Evolutionary conservation across 768 basidiomycete genomes (phyloP), one percentile per base, ranked within the genome.

Genomic region (Paxillus ammoniavirescens): DNA sequence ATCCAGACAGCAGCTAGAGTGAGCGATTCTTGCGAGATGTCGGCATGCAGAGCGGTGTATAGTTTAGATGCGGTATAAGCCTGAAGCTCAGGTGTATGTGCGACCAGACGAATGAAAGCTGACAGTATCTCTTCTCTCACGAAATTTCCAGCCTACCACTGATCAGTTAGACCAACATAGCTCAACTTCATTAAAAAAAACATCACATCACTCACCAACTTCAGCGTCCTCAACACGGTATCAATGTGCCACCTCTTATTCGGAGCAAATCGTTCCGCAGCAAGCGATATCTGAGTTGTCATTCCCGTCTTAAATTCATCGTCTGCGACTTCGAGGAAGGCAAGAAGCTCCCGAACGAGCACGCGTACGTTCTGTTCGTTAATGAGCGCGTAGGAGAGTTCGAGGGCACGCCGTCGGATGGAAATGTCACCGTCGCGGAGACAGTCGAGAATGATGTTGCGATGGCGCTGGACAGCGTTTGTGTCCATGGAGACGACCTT

Each of bases 191-290:
- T 21, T 4, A 26, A 26, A 26, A 14, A 7, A 52, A 18, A 38
- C 38, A 21, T 15, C 17, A 37, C 40, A 18, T 2, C 3, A 77
- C 87, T 53, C 54, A 96, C 95, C 64, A 98, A 73, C 69, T 94
- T 95, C 57, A 99, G 71, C 2, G 93, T 91, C 28, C 97, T 82
- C 45, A 99, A 73, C 4, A 98, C 91, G 0, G 97, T 98, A 69
- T 98, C 97, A 49, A 99, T 99, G 68, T 99, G 97, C 96, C 96
- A 99, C 58, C 97, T 81, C 72, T 95, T 95, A 71, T 96, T 98
- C 0, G 97, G 97, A 0, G 96, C 96, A 66, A 92, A 98, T 42
- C 94, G 79, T 71, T 99, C 97, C 0, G 97, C 97, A 2, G 94
- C 96, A 23, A 98, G 76, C 50, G 88, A 92, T 45, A 99, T 94